Evolutionary conservation across 768 basidiomycete species (phyloP).

Genomic region (Mycena metata): DNA sequence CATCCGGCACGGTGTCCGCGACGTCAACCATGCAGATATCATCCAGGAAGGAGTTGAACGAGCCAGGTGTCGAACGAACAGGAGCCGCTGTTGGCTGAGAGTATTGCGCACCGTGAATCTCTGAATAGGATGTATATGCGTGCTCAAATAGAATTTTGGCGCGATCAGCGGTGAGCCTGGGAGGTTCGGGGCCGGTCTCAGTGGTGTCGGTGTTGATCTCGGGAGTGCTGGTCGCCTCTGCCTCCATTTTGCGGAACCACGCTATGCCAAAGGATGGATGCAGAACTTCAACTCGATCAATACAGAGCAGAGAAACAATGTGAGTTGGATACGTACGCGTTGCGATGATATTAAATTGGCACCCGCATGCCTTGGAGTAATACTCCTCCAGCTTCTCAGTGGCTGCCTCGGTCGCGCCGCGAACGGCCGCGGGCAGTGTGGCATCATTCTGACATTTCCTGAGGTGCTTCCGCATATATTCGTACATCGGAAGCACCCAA

Average conservation of each 20-base stretch:
- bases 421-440: neutral
- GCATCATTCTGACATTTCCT: neutral
- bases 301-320: neutral
- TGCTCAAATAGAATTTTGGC: neutral
- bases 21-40: neutral
- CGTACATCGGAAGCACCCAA: conserved; percentile 26
- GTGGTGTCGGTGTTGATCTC: neutral
- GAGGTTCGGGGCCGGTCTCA: too few species aligned
- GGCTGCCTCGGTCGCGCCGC: conserved; percentile 1
- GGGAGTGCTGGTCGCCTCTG: neutral
- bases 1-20: neutral
- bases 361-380: neutral
- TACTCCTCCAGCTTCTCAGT: conserved; percentile 3
- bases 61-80: neutral
- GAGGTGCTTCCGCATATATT: conserved; percentile 14
- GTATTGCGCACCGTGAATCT: too few species aligned
- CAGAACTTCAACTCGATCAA: neutral
- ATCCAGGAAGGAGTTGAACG: neutral
- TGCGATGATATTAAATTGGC: conserved; percentile 20
- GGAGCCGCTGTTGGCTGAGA: too few species aligned
- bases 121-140: neutral
- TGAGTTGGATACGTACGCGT: neutral
- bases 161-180: neutral
- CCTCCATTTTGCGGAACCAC: neutral
- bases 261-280: neutral